These are phyloP conservation scores for Chytriomyces hyalinus DNA, from an alignment of 192 early-diverging fungal genomes.

Conservation along the genomic window DNA sequence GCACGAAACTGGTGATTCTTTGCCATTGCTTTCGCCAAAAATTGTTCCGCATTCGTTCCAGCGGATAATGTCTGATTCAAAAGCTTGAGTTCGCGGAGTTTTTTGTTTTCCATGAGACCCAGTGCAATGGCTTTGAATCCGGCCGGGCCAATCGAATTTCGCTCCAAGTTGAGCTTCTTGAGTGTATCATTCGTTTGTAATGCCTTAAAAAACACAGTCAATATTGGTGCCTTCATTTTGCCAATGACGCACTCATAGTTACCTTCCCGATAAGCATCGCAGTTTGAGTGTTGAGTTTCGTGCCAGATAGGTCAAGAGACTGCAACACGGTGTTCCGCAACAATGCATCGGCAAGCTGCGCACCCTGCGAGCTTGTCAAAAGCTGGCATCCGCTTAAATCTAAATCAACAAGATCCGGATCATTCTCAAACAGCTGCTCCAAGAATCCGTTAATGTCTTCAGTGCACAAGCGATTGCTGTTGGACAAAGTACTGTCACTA, in stretches of 20 bases:
- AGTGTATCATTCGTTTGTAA: slow-evolving; percentile 29
- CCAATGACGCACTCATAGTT: neutral
- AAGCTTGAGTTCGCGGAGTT: slow-evolving; percentile 30
- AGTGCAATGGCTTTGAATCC: slow-evolving; percentile 43
- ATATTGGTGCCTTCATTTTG: neutral
- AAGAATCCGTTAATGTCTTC: slow-evolving; percentile 7
- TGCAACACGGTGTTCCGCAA: slow-evolving; percentile 24
- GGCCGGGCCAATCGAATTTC: slow-evolving; percentile 35
- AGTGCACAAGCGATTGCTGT: too few relatives aligned
- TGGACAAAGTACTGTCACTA: too few relatives aligned
- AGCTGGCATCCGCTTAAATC: slow-evolving; percentile 39
- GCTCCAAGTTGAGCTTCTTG: slow-evolving; percentile 32
- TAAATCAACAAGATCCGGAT: slow-evolving; percentile 9
- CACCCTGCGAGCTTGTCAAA: slow-evolving; percentile 24
- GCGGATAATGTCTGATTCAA: slow-evolving; percentile 31
- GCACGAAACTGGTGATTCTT: slow-evolving; percentile 26
- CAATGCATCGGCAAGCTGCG: slow-evolving; percentile 33
- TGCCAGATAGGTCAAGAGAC: slow-evolving; percentile 35
- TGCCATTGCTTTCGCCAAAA: slow-evolving; percentile 27
- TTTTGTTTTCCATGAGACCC: slow-evolving; percentile 34
- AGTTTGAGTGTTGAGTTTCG: slow-evolving; percentile 41
- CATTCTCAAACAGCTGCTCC: slow-evolving; percentile 11
- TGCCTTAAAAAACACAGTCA: slow-evolving; percentile 13
- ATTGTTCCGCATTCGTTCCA: slow-evolving; percentile 30
- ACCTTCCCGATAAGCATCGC: slow-evolving; percentile 32